A percentile compares a stretch with the other conserved stretches of the same genome.
These are phyloP conservation scores for Coprinellus micaceus DNA, from an alignment of 768 basidiomycete genomes.

Conservation along the genomic window DNA sequence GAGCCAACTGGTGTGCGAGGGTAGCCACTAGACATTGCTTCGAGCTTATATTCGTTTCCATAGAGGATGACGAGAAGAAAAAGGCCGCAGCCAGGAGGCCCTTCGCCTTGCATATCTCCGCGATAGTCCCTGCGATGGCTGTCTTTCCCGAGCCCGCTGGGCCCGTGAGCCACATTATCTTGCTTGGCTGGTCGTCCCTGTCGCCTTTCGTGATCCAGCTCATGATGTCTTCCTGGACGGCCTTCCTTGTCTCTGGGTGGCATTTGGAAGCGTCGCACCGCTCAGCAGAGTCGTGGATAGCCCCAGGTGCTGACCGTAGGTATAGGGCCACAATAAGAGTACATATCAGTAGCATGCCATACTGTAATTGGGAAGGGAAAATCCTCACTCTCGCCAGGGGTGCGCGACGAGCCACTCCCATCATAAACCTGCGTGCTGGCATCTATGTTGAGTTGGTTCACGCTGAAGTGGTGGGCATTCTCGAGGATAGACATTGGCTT, in stretches of 20 bases:
- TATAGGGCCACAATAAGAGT: constrained; percentile 11
- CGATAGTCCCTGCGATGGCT: constrained; percentile 8
- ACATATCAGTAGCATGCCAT: too few species aligned
- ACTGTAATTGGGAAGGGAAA: too few species aligned
- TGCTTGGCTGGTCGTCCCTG: not conserved
- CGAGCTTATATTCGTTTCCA: not conserved
- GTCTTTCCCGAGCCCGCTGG: too few species aligned
- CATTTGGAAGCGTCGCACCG: not conserved
- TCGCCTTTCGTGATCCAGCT: not conserved
- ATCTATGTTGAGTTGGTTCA: too few species aligned
- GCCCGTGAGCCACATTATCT: constrained; percentile 5
- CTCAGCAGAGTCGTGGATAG: not conserved
- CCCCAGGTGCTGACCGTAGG: not conserved
- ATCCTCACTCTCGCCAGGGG: too few species aligned
- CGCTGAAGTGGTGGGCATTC: too few species aligned
- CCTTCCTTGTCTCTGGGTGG: not conserved
- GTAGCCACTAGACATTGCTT: not conserved
- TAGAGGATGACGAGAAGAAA: constrained; percentile 9
- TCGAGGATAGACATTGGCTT: too few species aligned
- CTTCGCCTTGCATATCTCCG: constrained; percentile 1
- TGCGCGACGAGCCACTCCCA: too few species aligned
- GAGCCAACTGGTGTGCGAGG: not conserved
- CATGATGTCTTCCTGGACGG: constrained; percentile 4
- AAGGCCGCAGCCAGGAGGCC: constrained; percentile 9
- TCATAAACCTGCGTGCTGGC: too few species aligned